Evolutionary conservation across 192 early-diverging fungal species (phyloP), one percentile per base, ranked within the genome.

Genomic region (Umbelopsis vinacea): DNA sequence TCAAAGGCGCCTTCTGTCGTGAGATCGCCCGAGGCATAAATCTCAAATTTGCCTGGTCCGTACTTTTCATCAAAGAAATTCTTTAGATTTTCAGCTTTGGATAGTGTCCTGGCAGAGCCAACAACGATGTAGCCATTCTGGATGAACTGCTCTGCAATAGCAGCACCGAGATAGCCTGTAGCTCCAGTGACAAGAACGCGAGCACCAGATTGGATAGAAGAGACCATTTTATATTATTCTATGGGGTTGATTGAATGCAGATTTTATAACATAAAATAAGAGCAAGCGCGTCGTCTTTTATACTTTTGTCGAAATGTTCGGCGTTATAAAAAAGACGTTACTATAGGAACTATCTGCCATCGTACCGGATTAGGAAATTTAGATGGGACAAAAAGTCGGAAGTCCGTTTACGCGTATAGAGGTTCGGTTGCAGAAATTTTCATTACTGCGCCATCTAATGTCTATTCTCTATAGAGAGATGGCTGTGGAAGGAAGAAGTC

Each of bases 81-180:
- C 22, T 22, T 40, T 35, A 57, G 1, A 24, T n/a, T 38, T 33
- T 70, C 24, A 22, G 60, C 74, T 47, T 85, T 85, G 7, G 33
- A 66, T 46, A 21, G 21, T 24, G 46, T 73, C 9, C 84, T 76
- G 11, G 81, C 73, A 29, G 84, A 80, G 1, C 84, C 84, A 52
- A 76, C 40, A 11, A 85, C 84, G 4, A 3, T 14, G 60, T 66
- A 80, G 9, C 84, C 84, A 26, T 52, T 33, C 68, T 66, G 17
- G n/a, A 85, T 69, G 10, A 85, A 75, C 50, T 85, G 82, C 9
- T 80, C 45, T 4, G 80, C 77, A 3, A 19, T 14, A n/a, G 12
- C 47, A 10, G 19, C 19, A 14, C 47, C 47, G 15, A n/a, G 4
- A 48, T 48, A 48, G 47, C 47, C 47, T 48, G 47, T n/a, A 14